A percentile compares a stretch with the other conserved stretches of the same genome.
Conservation (phyloP, 331 rosid species). For the Stylosanthes scabra region DNA sequence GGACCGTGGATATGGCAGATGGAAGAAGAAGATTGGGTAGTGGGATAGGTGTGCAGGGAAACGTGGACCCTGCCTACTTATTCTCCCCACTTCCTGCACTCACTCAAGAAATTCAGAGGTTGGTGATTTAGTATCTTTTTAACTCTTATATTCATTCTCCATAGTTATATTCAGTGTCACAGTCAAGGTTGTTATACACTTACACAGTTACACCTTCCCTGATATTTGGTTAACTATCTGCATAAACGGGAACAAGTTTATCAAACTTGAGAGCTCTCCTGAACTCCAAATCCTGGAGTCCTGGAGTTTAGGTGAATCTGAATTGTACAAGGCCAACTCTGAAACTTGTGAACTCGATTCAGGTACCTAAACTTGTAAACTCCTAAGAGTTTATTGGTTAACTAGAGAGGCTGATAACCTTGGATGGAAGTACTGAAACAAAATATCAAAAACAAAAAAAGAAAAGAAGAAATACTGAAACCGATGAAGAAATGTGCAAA, state of each 20-base stretch:
- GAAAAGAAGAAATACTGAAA: constrained; percentile 8
- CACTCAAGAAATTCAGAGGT: constrained; percentile 95
- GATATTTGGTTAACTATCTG: constrained; percentile 12
- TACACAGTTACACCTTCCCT: neutral
- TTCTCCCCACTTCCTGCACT: constrained; percentile 85
- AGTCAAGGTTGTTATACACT: neutral
- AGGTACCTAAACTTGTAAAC: too few relatives aligned
- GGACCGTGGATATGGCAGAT: constrained; percentile 98
- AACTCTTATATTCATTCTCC: constrained; percentile 13
- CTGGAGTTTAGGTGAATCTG: too few relatives aligned
- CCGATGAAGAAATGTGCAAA: neutral
- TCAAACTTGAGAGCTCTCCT: too few relatives aligned
- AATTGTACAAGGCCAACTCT: too few relatives aligned
- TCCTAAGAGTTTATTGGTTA: too few relatives aligned
- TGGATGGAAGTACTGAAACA: too few relatives aligned
- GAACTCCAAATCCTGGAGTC: too few relatives aligned
- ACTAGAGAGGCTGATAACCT: too few relatives aligned
- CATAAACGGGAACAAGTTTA: neutral
- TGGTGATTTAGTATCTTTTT: constrained; percentile 38
- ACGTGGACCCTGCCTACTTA: constrained; percentile 89
- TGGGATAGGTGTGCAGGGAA: constrained; percentile 86
- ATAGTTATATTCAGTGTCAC: constrained; percentile 12
- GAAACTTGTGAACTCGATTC: too few relatives aligned
- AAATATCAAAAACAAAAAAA: too few relatives aligned
- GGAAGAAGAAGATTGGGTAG: constrained; percentile 87